A percentile compares a stretch with the other conserved stretches of the same genome.
These are phyloP conservation scores for Ajuga chamaepitys DNA, from an alignment of 257 asterid genomes.

Conservation along the genomic window DNA sequence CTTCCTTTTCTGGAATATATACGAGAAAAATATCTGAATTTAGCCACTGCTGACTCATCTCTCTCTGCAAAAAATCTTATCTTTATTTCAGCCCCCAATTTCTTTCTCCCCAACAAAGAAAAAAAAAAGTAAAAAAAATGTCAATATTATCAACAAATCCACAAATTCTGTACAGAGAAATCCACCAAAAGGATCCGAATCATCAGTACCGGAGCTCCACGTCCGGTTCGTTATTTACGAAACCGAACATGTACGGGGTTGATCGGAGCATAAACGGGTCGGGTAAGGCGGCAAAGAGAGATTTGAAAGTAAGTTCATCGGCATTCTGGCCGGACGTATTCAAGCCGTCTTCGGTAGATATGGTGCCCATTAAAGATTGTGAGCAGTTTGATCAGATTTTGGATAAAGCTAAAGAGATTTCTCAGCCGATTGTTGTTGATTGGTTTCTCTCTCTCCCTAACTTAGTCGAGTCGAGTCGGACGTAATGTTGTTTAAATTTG, in stretches of 20 bases:
- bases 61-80: constrained; percentile 14
- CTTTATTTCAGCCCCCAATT: background rate
- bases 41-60: no score
- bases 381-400: constrained; percentile 67
- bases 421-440: constrained; percentile 68
- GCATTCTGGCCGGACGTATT: constrained; percentile 49
- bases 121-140: constrained; percentile 24
- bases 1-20: no score
- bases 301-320: constrained; percentile 21
- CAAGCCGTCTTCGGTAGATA: constrained; percentile 32
- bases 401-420: constrained; percentile 41
- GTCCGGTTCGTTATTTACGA: constrained; percentile 17
- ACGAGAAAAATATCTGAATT: no score
- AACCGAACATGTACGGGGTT: constrained; percentile 37
- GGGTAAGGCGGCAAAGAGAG: constrained; percentile 25
- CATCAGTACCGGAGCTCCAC: constrained; percentile 26
- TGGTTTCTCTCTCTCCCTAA: constrained; percentile 31
- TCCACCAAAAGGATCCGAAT: constrained; percentile 28
- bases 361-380: constrained; percentile 45
- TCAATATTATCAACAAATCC: constrained; percentile 60
- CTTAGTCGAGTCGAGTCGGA: background rate
- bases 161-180: constrained; percentile 49
- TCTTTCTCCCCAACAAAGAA: background rate
- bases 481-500: no score
- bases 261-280: constrained; percentile 30